Evolutionary conservation across 176 grass and related monocot species (phyloP), one percentile per base, ranked within the genome.

Genomic region (Hyparrhenia diplandra): DNA sequence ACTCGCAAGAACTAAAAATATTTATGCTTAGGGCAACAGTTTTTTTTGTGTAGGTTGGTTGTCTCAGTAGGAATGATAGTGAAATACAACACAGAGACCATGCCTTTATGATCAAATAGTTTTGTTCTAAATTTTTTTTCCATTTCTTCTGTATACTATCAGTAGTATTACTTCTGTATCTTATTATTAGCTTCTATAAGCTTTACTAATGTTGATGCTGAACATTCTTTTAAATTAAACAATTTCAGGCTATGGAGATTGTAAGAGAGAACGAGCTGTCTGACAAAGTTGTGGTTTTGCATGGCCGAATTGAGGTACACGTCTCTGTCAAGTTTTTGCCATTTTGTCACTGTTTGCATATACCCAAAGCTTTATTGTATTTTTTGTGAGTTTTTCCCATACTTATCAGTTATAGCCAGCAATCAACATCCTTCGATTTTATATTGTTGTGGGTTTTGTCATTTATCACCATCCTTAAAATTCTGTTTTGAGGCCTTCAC

Each of bases 231-330:
- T 83, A 43, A 88, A 81, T 47, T 83, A 78, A 63, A 85, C n/a
- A 59, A 59, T 25, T 31, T 82, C 37, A 96, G 97, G 97, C 97
- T 90, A 82, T 80, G 75, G 93, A 96, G 64, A 90, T 99, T 90
- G 97, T 99, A 5, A 90, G 77, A 90, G 97, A 93, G 75, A 99
- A 99, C 80, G 92, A 88, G 85, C 65, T 99, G 35, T 96, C 91
- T 78, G 93, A 96, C 66, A 99, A 88, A 90, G 79, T 99, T 74
- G 88, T 93, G 61, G 97, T 99, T 91, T 86, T 99, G 43, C 93
- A 91, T 80, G 91, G 85, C 62, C 89, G 92, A 87, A 84, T 99
- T 54, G 97, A 99, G 97, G 97, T 96, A 78, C 13, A 37, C 24
- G 6, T 71, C 87, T 82, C 16, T 66, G 71, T 57, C 14, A 52